Base-by-base conservation (phyloP, 331 rosid genomes). In the Quercus phellos region DNA sequence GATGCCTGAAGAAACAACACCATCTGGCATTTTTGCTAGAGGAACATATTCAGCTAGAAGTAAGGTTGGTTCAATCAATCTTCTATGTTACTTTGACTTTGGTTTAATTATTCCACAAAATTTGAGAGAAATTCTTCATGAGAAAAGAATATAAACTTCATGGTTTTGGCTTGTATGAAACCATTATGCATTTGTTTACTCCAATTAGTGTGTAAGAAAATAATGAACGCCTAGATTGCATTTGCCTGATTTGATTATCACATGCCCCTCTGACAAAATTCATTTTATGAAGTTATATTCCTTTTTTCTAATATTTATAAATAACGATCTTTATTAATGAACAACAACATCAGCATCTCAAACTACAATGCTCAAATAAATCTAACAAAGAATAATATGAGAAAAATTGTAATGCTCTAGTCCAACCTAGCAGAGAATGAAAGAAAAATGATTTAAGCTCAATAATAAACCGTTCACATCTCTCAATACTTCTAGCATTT, bases 21-120 rank as follows among this genome's bases (percentile, higher is more conserved):
- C 99, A 66, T 93, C 99, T 84, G 99, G 99, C 32, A 84, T 95
- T 8, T 92, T 95, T 76, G 99, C 97, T 56, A 93, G 97, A 84
- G 99, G 99, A 75, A 74, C 87, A 73, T 95, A 95, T 71, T 77
- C 97, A 26, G 99, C 99, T 58, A 93, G 76, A 86, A 90, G 89
- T 80, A 95, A 93, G 97, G 99, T 93, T 79, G 75, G 77, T 64
- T 53, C 56, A 14, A 50, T 46, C 60, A 26, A 66, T 30, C 34
- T 51, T 42, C 68, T 29, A 27, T 75, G 66, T 46, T 54, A 43
- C 77, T 22, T 22, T 29, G 78, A 38, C 51, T 60, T 26, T 50
- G 42, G 18, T 38, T 26, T 42, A 11, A 43, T 10, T 42, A 7
- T 51, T 8, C 46, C 46, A 38, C 46, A 38, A 8, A 38, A 8